Percentiles rank a stretch among this genome's conserved stretches.
These are phyloP conservation scores for Talaromyces sp. DNA, from an alignment of 2,329 filamentous ascomycete genomes.

Conservation along the genomic window DNA sequence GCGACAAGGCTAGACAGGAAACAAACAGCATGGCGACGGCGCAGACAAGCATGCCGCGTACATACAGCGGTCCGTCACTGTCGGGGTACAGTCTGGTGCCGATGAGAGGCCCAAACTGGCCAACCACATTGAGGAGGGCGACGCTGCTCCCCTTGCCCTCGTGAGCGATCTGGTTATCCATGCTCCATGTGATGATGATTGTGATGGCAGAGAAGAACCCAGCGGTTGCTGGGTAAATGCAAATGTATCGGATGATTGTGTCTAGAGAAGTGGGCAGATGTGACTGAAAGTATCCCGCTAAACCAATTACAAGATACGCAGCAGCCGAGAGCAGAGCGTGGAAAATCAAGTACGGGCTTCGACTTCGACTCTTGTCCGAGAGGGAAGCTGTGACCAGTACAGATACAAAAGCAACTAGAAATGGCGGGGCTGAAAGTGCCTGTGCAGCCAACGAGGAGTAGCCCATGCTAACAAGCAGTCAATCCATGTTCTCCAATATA, in stretches of 20 bases:
- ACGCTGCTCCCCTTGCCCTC: constrained; percentile 69
- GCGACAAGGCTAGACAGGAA: constrained; percentile 48
- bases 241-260: constrained; percentile 57
- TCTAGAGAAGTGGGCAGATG: constrained; percentile 27
- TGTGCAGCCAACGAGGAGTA: constrained; percentile 64
- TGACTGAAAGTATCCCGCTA: constrained; percentile 42
- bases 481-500: not conserved
- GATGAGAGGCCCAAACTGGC: constrained; percentile 71
- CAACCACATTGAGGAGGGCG: constrained; percentile 73
- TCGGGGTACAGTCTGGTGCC: constrained; percentile 61
- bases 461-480: constrained; percentile 53
- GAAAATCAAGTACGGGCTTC: constrained; percentile 61
- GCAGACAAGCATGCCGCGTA: constrained; percentile 58
- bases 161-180: constrained; percentile 74
- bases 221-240: constrained; percentile 69
- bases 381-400: constrained; percentile 67
- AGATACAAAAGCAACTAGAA: constrained; percentile 65
- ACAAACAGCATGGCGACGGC: constrained; percentile 59
- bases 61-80: constrained; percentile 56
- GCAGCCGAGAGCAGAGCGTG: constrained; percentile 67
- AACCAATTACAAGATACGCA: constrained; percentile 55
- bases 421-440: constrained; percentile 75
- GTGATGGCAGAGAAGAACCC: constrained; percentile 84
- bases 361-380: constrained; percentile 61
- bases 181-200: constrained; percentile 78